phyloP scores from a whole-genome alignment of 345 rosid genomes.

The Citrus maxima region DNA sequence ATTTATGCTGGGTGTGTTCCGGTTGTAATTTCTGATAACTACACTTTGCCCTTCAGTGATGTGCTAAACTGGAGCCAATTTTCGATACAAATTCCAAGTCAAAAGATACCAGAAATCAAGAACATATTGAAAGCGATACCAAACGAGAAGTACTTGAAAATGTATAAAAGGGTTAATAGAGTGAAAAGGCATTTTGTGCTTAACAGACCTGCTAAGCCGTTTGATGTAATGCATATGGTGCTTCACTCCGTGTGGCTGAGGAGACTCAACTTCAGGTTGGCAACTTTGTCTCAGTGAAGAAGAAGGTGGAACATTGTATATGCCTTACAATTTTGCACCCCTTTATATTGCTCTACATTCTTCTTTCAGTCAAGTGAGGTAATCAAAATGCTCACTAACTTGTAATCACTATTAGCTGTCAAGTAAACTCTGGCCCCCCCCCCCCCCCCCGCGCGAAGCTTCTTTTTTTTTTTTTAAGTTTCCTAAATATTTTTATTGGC shows the following conservation, averaged over 20 bases:
- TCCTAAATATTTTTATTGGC: too few species aligned
- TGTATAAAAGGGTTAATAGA: slow-evolving; percentile 32
- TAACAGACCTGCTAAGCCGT: slow-evolving; percentile 48
- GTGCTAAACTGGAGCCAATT: slow-evolving; percentile 46
- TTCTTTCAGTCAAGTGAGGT: too few species aligned
- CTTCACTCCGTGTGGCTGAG: slow-evolving; percentile 54
- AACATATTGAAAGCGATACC: slow-evolving; percentile 29
- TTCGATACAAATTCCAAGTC: slow-evolving; percentile 36
- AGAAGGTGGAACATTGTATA: background rate
- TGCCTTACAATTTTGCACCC: too few species aligned
- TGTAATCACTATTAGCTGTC: too few species aligned
- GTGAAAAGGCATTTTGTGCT: slow-evolving; percentile 43
- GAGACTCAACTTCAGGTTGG: slow-evolving; percentile 39
- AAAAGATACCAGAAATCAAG: slow-evolving; percentile 42
- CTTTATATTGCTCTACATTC: too few species aligned
- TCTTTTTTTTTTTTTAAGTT: too few species aligned
- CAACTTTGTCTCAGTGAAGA: background rate
- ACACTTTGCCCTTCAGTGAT: slow-evolving; percentile 44
- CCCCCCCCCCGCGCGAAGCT: too few species aligned
- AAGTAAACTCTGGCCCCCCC: too few species aligned
- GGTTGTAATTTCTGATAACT: slow-evolving; percentile 42
- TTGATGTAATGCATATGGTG: slow-evolving; percentile 48
- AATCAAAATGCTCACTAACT: too few species aligned
- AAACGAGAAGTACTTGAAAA: slow-evolving; percentile 22
- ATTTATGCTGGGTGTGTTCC: slow-evolving; percentile 48